Evolutionary conservation across 1,284 basidiomycete species (phyloP).

Genomic region (Sphagnurus paluster): DNA sequence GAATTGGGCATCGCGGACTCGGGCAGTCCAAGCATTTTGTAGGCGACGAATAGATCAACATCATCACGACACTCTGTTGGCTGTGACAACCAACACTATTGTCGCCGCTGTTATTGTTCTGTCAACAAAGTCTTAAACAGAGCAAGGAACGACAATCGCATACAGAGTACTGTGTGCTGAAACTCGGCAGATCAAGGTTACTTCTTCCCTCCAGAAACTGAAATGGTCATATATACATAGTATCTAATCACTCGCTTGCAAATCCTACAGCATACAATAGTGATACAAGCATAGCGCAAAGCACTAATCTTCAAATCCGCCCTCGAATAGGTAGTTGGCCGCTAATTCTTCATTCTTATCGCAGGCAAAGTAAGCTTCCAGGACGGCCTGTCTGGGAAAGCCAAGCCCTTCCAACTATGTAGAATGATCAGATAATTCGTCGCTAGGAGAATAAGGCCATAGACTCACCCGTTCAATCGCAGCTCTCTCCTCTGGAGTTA

Average conservation of each 20-base stretch:
- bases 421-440: constrained; percentile 9
- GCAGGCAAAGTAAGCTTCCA: constrained; percentile 90
- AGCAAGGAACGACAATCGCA: too few species aligned
- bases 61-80: too few species aligned
- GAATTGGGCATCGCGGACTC: constrained; percentile 8
- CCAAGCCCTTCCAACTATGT: constrained; percentile 80
- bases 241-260: not conserved
- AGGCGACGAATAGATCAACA: too few species aligned
- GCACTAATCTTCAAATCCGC: constrained; percentile 56
- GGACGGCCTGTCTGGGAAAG: constrained; percentile 74
- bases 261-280: constrained; percentile 2
- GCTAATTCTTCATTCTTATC: constrained; percentile 96
- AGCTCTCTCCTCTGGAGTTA: constrained; percentile 83
- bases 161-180: too few species aligned
- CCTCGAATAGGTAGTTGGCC: constrained; percentile 88
- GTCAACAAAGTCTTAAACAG: too few species aligned
- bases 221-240: too few species aligned
- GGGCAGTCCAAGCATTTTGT: too few species aligned
- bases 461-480: constrained; percentile 81
- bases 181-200: too few species aligned
- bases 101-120: too few species aligned
- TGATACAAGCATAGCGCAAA: constrained; percentile 1
- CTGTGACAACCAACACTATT: too few species aligned
- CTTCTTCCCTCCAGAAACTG: too few species aligned
- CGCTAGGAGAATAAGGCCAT: not conserved